Conservation (phyloP, 495 filamentous ascomycete genomes). For the Geoglossum glabrum region DNA sequence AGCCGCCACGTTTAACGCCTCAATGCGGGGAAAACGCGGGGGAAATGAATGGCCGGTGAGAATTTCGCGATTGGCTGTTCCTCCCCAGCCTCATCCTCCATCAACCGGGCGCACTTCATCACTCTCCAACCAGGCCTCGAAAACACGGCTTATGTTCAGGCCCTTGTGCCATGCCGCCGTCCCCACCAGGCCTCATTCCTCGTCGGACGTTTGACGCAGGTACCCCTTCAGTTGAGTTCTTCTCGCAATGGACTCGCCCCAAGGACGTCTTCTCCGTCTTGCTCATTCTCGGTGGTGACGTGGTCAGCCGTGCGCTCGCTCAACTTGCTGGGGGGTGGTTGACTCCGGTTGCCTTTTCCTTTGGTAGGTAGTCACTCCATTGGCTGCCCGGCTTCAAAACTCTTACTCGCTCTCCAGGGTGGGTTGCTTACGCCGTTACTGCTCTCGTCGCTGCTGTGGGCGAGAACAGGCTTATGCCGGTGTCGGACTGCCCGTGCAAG, state of each 20-base stretch:
- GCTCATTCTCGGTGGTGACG: slow-evolving; percentile 28
- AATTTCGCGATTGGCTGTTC: no score
- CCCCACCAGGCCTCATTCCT: no score
- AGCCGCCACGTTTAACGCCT: no score
- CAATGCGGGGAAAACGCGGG: no score
- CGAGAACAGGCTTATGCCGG: slow-evolving; percentile 24
- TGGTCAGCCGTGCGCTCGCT: slow-evolving; percentile 27
- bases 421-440: slow-evolving; percentile 27
- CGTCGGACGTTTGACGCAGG: no score
- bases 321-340: slow-evolving; percentile 20
- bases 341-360: slow-evolving; percentile 32
- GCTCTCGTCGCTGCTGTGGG: slow-evolving; percentile 23
- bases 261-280: slow-evolving; percentile 25
- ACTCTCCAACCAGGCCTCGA: no score
- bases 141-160: no score
- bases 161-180: no score
- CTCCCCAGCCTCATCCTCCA: no score
- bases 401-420: slow-evolving; percentile 4
- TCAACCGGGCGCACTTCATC: no score
- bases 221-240: no score
- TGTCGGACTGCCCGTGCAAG: slow-evolving; percentile 15
- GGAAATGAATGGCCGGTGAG: no score
- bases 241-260: slow-evolving; percentile 16
- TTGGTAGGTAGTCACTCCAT: slow-evolving; percentile 18
- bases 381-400: background rate